phyloP scores from a whole-genome alignment of 352 stramenopile genomes.

The Globisporangium nodosum region DNA sequence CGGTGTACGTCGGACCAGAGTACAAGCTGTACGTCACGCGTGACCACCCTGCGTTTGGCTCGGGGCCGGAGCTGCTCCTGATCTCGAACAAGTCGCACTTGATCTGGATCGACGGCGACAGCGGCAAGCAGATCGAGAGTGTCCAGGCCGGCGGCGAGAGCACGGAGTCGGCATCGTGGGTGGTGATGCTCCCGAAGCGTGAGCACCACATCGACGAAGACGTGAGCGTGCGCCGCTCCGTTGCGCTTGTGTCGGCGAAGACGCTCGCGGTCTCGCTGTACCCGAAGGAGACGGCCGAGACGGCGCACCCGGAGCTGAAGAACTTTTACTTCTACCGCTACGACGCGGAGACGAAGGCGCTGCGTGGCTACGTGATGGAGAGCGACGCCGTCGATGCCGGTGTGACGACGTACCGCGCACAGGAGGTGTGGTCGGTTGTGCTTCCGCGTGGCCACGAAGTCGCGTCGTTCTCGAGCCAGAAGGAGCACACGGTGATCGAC shows the following conservation, averaged over 20 bases:
- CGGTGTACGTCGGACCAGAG: constrained; percentile 54
- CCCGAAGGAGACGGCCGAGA: constrained; percentile 32
- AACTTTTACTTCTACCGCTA: constrained; percentile 84
- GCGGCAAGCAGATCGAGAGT: constrained; percentile 42
- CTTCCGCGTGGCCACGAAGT: constrained; percentile 51
- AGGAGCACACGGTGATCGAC: constrained; percentile 61
- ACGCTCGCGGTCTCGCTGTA: constrained; percentile 55
- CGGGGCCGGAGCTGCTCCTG: constrained; percentile 64
- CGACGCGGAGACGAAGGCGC: constrained; percentile 32
- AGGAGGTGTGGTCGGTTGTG: constrained; percentile 65
- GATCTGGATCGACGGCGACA: constrained; percentile 67
- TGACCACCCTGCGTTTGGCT: constrained; percentile 67
- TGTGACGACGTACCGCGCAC: constrained; percentile 29
- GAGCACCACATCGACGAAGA: constrained; percentile 70
- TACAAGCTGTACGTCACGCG: constrained; percentile 75
- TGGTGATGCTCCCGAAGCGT: constrained; percentile 70
- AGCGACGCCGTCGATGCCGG: constrained; percentile 12
- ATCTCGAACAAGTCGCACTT: constrained; percentile 56
- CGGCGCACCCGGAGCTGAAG: constrained; percentile 46
- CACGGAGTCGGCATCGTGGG: constrained; percentile 25
- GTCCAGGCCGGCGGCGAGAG: constrained; percentile 13
- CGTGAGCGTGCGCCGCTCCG: constrained; percentile 37
- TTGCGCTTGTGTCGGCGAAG: constrained; percentile 50
- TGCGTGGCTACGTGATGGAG: constrained; percentile 57
- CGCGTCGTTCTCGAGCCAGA: constrained; percentile 49